Conservation (phyloP, 108 stramenopile genomes). For the Cylindrotheca closterium region DNA sequence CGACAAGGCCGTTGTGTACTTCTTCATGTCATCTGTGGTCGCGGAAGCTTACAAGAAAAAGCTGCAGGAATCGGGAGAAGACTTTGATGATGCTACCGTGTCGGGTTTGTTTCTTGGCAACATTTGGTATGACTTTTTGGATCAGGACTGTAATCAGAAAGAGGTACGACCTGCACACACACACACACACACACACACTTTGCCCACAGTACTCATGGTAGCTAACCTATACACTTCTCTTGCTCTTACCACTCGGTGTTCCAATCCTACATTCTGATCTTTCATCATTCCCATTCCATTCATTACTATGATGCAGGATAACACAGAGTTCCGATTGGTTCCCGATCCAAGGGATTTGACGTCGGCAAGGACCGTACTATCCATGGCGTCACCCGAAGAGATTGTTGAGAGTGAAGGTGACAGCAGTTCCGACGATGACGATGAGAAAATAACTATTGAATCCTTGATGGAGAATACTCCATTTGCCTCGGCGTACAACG, state of each 20-base stretch:
- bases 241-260: no score
- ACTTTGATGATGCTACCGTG: background rate
- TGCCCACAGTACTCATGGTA: no score
- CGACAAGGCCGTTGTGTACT: background rate
- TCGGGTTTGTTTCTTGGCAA: background rate
- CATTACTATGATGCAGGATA: background rate
- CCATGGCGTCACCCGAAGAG: background rate
- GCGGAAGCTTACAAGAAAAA: background rate
- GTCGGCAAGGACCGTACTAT: background rate
- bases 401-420: no score
- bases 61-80: background rate
- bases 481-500: background rate
- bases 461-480: no score
- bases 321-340: background rate
- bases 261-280: background rate
- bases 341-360: background rate
- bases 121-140: background rate
- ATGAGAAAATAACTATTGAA: no score
- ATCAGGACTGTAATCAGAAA: background rate
- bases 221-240: no score
- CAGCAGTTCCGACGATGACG: no score
- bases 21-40: background rate
- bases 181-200: no score
- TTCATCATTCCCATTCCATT: background rate
- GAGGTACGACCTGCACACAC: no score